phyloP scores from a whole-genome alignment of 148 eudicot genomes.

The Nepenthes gracilis region DNA sequence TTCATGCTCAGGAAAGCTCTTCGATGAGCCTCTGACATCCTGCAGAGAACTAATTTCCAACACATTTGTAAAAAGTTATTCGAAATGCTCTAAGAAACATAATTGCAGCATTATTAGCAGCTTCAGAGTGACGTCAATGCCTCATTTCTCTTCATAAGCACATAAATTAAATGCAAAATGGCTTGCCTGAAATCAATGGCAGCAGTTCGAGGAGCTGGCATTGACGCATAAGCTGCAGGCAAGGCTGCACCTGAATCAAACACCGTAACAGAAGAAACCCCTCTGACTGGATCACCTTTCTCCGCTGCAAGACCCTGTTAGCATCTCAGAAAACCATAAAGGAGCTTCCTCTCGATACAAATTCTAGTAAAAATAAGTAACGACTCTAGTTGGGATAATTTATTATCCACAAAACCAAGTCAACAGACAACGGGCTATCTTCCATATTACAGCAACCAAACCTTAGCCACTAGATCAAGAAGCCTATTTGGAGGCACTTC shows the following conservation, averaged over 20 bases:
- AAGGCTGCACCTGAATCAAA: slow-evolving; percentile 34
- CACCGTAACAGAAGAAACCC: slow-evolving; percentile 40
- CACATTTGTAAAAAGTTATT: background rate
- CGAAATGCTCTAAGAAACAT: too few species aligned
- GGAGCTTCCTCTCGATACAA: background rate
- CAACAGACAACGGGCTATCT: background rate
- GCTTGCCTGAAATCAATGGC: slow-evolving; percentile 67
- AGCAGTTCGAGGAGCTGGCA: slow-evolving; percentile 45
- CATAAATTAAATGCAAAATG: background rate
- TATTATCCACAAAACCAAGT: too few species aligned
- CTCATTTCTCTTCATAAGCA: too few species aligned
- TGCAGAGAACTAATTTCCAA: slow-evolving; percentile 32
- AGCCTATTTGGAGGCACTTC: slow-evolving; percentile 71
- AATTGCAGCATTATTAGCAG: too few species aligned
- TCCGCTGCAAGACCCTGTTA: slow-evolving; percentile 94
- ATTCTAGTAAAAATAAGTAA: too few species aligned
- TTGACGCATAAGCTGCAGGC: slow-evolving; percentile 51
- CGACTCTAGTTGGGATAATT: too few species aligned
- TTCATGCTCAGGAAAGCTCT: slow-evolving; percentile 60
- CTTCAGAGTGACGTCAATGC: background rate
- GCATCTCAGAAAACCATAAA: slow-evolving; percentile 20
- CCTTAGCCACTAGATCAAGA: slow-evolving; percentile 81
- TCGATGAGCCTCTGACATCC: slow-evolving; percentile 56
- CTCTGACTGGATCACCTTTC: slow-evolving; percentile 64
- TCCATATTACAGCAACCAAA: slow-evolving; percentile 15